Evolutionary conservation across 176 grass and related monocot genomes (phyloP), one percentile per base, ranked within the genome.

Genomic region (Pontederia paniculata): DNA sequence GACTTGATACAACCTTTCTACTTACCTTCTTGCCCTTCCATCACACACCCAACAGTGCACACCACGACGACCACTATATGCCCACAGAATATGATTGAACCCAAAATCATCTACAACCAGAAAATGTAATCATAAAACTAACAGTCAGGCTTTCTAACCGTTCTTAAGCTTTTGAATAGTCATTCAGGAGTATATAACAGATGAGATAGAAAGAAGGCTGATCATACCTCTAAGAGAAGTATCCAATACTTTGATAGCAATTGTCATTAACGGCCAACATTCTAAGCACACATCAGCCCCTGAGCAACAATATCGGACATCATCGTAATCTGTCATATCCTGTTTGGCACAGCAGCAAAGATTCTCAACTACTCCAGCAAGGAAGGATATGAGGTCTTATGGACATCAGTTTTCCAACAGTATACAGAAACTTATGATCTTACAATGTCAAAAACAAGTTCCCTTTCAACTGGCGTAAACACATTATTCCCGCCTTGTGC

Each of bases 1-100:
- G 9, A 11, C 66, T 63, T 43, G 23, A 77, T 63, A 56, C 6
- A 10, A 12, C 54, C 52, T 50, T 23, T 2, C 17, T 9, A 19
- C 65, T 47, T 75, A 97, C 93, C 74, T 97, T 88, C 93, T 90
- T 62, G 86, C 86, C 81, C 66, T 82, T 28, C 65, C 77, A 76
- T 97, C 93, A 72, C 93, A 97, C 48, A 97, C 86, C 93, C 93
- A 97, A 72, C 93, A 97, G 73, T 97, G 93, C 22, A 97, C 93
- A 73, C 93, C 86, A 74, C 86, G 93, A 22, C 83, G 77, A 4
- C 86, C 93, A 88, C 93, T 90, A 65, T 87, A 97, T 45, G 84
- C 86, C 93, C 93, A 97, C 50, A 91, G 42, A 71, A 97, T 97
- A 74, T 97, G 93, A 69, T 63, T 91, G 72, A 97, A 97, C 58